A percentile compares a stretch with the other conserved stretches of the same genome.
Evolutionary conservation across 2,329 filamentous ascomycete species (phyloP).

Genomic region (Botrytis medusae): DNA sequence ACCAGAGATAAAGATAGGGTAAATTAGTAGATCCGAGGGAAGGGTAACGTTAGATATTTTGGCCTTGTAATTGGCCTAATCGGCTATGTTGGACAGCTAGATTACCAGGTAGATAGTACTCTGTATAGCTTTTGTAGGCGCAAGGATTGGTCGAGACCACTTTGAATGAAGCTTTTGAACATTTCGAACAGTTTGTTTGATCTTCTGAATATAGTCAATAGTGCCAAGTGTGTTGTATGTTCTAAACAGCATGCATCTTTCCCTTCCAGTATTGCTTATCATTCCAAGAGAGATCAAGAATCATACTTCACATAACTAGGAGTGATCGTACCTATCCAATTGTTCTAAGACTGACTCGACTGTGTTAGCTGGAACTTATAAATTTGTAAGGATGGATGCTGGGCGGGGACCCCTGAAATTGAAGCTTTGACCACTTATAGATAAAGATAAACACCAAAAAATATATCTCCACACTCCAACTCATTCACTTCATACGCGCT

Average conservation of each 20-base stretch:
- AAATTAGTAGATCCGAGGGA: background rate
- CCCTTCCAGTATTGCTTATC: background rate
- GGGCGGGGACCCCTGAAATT: background rate
- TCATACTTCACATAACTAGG: background rate
- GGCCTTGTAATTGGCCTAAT: background rate
- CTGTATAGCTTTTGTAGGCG: background rate
- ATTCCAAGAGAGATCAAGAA: background rate
- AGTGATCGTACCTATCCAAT: background rate
- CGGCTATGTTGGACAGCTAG: background rate
- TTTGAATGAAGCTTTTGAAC: background rate
- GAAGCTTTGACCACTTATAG: constrained; percentile 10
- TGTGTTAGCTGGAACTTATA: background rate
- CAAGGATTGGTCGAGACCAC: background rate
- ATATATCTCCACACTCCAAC: background rate
- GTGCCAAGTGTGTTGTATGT: background rate
- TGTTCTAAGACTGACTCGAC: too few species aligned
- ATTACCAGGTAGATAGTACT: background rate
- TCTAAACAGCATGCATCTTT: too few species aligned
- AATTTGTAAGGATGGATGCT: background rate
- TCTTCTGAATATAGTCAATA: background rate
- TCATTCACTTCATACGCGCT: constrained; percentile 3
- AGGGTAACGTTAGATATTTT: background rate
- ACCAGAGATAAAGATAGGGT: constrained; percentile 6
- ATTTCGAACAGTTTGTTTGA: background rate
- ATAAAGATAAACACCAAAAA: constrained; percentile 16